Base-by-base conservation (phyloP, 768 basidiomycete species). In the Suillus subluteus region DNA sequence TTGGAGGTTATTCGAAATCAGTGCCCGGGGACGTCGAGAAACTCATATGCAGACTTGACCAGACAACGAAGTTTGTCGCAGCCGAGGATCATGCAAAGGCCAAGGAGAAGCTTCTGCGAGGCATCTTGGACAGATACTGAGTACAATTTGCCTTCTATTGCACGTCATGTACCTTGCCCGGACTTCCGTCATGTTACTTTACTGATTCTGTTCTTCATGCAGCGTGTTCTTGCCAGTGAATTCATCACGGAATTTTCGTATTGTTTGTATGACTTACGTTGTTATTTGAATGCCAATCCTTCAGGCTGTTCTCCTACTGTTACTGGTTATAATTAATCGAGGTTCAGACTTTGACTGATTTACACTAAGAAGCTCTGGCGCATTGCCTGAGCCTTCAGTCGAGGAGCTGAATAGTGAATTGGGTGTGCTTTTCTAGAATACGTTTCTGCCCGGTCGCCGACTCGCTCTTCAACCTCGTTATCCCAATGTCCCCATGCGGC, bases 21-120 rank as follows among this genome's bases (percentile, higher is more conserved):
- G 71, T 85, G n/a, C 87, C 88, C 6, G 79, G 72, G 38, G 81
- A 82, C 55, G 74, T 86, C 40, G 90, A 91, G 70, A 81, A 81
- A 52, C 80, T 81, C 9, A 83, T 89, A 59, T 75, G 81, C 2
- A 74, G 72, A 15, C 76, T 87, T 9, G 89, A 91, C 67, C 88
- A 86, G 74, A 83, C 83, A 66, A 77, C 79, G 67, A 87, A 84
- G 67, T 76, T 77, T 16, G 70, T 79, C 18, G 71, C 75, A 21
- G 76, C 73, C 61, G 67, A 79, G 46, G 78, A 79, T 50, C 71
- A 76, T 40, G 73, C 72, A 63, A 79, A 67, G 59, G 76, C 76
- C 52, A 78, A 79, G 40, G 76, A 78, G 66, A 79, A 69, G 63
- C 74, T 78, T 15, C 73, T 78, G 15, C 76, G 76, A 13, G 75